phyloP scores from a whole-genome alignment of 805 yeast genomes.

The Metschnikowia kofuensis region DNA sequence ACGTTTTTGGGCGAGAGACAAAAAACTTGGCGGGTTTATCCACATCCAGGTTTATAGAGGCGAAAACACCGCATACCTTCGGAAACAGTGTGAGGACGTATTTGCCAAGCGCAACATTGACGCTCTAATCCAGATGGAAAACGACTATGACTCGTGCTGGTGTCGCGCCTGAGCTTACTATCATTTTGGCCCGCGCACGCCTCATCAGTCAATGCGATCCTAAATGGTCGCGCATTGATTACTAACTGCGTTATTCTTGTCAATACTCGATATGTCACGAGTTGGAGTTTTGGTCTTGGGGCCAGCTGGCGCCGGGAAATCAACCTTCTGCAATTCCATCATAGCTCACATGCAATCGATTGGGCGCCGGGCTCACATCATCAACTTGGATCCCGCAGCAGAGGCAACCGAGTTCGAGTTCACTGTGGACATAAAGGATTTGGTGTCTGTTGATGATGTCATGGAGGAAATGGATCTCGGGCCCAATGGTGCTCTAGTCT shows the following conservation, averaged over 20 bases:
- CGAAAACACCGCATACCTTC: constrained; percentile 59
- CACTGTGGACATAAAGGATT: constrained; percentile 86
- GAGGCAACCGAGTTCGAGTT: constrained; percentile 90
- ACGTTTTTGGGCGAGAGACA: constrained; percentile 77
- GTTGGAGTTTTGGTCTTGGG: constrained; percentile 93
- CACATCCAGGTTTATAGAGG: constrained; percentile 74
- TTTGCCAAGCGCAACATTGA: constrained; percentile 50
- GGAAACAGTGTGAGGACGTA: constrained; percentile 56
- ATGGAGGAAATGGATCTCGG: constrained; percentile 94
- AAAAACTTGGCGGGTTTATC: constrained; percentile 55
- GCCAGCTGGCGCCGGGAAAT: constrained; percentile 96
- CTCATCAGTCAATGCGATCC: constrained; percentile 8
- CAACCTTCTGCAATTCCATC: constrained; percentile 87
- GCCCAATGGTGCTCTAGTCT: constrained; percentile 91
- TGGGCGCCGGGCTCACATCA: constrained; percentile 92
- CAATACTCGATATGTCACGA: constrained; percentile 63
- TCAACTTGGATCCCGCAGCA: constrained; percentile 96
- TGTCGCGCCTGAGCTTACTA: constrained; percentile 33
- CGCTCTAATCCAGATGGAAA: constrained; percentile 67
- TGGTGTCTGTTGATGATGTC: constrained; percentile 87
- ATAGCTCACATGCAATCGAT: constrained; percentile 83
- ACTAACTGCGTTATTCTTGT: neutral
- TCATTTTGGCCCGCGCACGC: constrained; percentile 13
- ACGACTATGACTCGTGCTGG: constrained; percentile 65
- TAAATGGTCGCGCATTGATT: neutral